Base-by-base conservation (phyloP, 2,329 filamentous ascomycete genomes). In the Colletotrichum sp. region DNA sequence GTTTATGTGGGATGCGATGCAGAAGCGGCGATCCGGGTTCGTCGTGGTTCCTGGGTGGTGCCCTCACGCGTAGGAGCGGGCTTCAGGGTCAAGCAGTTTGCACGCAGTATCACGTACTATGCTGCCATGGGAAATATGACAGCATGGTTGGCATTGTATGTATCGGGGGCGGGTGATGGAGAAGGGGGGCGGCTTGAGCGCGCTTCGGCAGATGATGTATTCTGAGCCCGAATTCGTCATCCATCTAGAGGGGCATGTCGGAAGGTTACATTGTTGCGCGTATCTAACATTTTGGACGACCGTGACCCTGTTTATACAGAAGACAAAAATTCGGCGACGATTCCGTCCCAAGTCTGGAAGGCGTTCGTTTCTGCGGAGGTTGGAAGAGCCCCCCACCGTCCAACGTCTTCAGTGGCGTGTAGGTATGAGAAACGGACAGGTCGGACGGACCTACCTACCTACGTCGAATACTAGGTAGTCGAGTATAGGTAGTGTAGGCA, bases 141-240 rank as follows among this genome's bases (percentile, higher is more conserved):
- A 43, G 39, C 39, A 43, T 43, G 39, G 39, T n/a, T 43, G 18
- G 39, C 39, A 43, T 43, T 43, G 39, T 43, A 39, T 39, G 34
- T 18, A 43, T n/a, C 39, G 26, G 64, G 24, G 48, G 63, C 48
- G 57, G 36, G 21, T 34, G 26, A 59, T 71, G 16, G 69, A 28
- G 43, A 57, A 18, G 16, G 39, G 9, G 21, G 26, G 71, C 34
- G 72, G 72, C 60, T 60, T 71, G 72, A 61, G 39, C 39, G 72
- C 60, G 60, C 34, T 60, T 72, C 68, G 72, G 72, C 52, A 74
- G 72, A 74, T 74, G 72, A 55, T 71, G 68, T 43, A 39, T 48
- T 39, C 36, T 52, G 71, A 67, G 72, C 48, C 55, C 61, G 72
- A 39, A 67, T 52, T 72, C 72, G 68, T 72, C 72, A 72, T 74